phyloP scores from a whole-genome alignment of 2,329 filamentous ascomycete species.

The Pestalotiopsis sp. region DNA sequence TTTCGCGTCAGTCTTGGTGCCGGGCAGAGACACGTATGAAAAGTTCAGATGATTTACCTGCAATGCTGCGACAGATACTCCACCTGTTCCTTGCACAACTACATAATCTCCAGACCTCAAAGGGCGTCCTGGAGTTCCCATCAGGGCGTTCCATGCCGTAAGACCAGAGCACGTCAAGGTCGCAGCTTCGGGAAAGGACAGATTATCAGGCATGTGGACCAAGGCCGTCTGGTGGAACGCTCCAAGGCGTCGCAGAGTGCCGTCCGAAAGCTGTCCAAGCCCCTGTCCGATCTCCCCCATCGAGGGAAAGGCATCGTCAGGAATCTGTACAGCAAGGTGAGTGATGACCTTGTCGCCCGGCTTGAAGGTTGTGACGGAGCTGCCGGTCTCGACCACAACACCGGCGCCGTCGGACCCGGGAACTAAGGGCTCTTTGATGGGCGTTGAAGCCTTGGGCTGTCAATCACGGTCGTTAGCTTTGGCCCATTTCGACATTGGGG shows the following conservation, averaged over 20 bases:
- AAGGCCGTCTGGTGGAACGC: slow-evolving; percentile 47
- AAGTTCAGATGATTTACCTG: not conserved
- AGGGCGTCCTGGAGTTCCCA: slow-evolving; percentile 45
- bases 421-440: slow-evolving; percentile 18
- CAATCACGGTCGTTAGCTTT: not conserved
- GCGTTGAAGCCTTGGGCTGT: not conserved
- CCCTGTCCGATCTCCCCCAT: slow-evolving; percentile 55
- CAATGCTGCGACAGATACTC: slow-evolving; percentile 39
- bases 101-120: slow-evolving; percentile 39
- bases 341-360: slow-evolving; percentile 49
- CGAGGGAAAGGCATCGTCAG: slow-evolving; percentile 44
- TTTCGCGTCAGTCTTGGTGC: not conserved
- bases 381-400: slow-evolving; percentile 38
- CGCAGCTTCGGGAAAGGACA: slow-evolving; percentile 32
- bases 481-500: not conserved
- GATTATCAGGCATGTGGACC: slow-evolving; percentile 25
- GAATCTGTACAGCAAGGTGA: slow-evolving; percentile 54
- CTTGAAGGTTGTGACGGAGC: slow-evolving; percentile 21
- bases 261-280: slow-evolving; percentile 57
- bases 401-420: slow-evolving; percentile 52
- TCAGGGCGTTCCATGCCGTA: slow-evolving; percentile 56
- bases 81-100: slow-evolving; percentile 43
- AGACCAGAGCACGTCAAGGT: slow-evolving; percentile 52
- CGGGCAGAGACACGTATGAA: not conserved
- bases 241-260: slow-evolving; percentile 50